Evolutionary conservation across 2,329 filamentous ascomycete genomes (phyloP).

Genomic region (Exophiala bonariae): DNA sequence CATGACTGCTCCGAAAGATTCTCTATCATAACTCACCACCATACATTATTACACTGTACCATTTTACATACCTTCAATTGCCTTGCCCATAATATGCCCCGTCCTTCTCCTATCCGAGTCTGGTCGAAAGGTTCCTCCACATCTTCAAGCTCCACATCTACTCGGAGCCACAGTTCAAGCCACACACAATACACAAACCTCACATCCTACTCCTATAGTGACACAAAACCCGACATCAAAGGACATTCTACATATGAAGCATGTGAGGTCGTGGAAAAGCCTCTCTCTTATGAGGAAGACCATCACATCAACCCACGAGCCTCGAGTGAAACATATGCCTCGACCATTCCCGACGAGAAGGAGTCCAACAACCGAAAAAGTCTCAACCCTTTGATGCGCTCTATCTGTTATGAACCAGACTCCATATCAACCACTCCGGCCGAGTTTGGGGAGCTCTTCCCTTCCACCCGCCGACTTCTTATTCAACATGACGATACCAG

Average conservation of each 20-base stretch:
- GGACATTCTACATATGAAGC: slow-evolving; percentile 12
- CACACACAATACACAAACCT: slow-evolving; percentile 25
- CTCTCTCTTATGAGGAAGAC: slow-evolving; percentile 19
- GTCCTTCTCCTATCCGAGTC: slow-evolving; percentile 6
- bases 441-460: slow-evolving; percentile 83
- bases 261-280: slow-evolving; percentile 10
- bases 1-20: slow-evolving; percentile 4
- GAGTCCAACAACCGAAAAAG: slow-evolving; percentile 40
- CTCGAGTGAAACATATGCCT: slow-evolving; percentile 79
- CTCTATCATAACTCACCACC: not conserved
- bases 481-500: slow-evolving; percentile 91
- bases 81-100: slow-evolving; percentile 14
- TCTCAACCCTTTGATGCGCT: slow-evolving; percentile 16
- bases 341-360: slow-evolving; percentile 64
- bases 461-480: slow-evolving; percentile 74
- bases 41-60: not conserved
- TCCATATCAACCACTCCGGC: slow-evolving; percentile 75
- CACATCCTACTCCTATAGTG: slow-evolving; percentile 28
- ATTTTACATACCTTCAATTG: not conserved
- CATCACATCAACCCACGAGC: slow-evolving; percentile 41
- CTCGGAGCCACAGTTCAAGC: slow-evolving; percentile 21
- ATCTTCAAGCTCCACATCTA: slow-evolving; percentile 19
- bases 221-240: slow-evolving; percentile 19
- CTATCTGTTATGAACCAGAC: slow-evolving; percentile 56
- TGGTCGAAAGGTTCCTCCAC: slow-evolving; percentile 21